These are phyloP conservation scores for Megacollybia marginata DNA, from an alignment of 768 basidiomycete species.

Conservation along the genomic window DNA sequence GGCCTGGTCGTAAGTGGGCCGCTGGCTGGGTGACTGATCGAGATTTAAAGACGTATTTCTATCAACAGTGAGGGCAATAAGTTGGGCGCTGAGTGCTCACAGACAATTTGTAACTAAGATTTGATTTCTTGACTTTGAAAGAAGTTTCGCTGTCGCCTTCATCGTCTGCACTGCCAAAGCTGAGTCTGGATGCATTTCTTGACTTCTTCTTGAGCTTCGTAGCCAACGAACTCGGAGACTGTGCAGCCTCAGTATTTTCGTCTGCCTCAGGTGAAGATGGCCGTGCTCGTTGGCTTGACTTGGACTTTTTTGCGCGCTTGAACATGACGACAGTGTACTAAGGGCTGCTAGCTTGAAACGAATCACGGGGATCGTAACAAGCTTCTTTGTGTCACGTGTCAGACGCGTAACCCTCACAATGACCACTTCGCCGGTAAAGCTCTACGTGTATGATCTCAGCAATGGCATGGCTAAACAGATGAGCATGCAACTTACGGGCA, in stretches of 20 bases:
- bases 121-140: conserved; percentile 80
- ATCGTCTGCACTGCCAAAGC: conserved; percentile 64
- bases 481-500: conserved; percentile 75
- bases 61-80: conserved; percentile 5
- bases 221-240: conserved; percentile 55
- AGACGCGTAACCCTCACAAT: no score
- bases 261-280: no score
- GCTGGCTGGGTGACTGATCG: conserved; percentile 43
- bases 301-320: no score
- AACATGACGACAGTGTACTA: no score
- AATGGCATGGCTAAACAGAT: conserved; percentile 77
- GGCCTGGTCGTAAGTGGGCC: conserved; percentile 63
- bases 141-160: neutral
- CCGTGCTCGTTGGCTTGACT: no score
- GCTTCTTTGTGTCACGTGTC: no score
- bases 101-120: conserved; percentile 57
- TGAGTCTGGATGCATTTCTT: conserved; percentile 54
- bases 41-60: conserved; percentile 25
- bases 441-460: conserved; percentile 90
- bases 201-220: conserved; percentile 65
- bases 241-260: conserved; percentile 7
- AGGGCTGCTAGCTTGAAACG: no score
- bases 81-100: conserved; percentile 44
- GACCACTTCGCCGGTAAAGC: conserved; percentile 40
- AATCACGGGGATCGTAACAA: no score